Conservation (phyloP, 176 grass and related monocot genomes). For the Tuctoria greenei region DNA sequence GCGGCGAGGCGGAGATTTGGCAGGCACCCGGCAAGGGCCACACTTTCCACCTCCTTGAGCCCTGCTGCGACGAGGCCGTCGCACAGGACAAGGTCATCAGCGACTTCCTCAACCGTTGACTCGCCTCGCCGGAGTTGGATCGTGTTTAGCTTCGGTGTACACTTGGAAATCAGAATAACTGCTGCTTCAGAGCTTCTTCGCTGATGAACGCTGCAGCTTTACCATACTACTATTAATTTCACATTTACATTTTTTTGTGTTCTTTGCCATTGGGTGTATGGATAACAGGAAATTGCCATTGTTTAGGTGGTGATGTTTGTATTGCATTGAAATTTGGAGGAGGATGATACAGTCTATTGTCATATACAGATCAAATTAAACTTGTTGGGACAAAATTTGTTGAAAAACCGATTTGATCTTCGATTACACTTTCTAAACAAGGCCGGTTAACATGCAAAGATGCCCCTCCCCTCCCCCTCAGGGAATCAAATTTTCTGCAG, state of each 20-base stretch:
- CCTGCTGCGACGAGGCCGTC: conserved; percentile 43
- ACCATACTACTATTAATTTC: background rate
- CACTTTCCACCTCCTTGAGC: conserved; percentile 60
- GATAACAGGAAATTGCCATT: conserved; percentile 12
- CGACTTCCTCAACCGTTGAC: conserved; percentile 48
- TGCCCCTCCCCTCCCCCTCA: too few relatives aligned
- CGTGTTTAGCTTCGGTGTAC: conserved; percentile 11
- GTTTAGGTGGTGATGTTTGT: conserved; percentile 15
- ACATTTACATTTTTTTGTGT: conserved; percentile 13
- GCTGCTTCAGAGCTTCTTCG: conserved; percentile 20
- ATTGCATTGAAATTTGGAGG: conserved; percentile 24
- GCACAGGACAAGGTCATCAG: conserved; percentile 57
- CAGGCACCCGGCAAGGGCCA: conserved; percentile 49
- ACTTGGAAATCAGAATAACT: conserved; percentile 28
- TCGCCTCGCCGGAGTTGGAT: background rate
- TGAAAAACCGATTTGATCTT: background rate
- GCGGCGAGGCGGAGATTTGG: conserved; percentile 47
- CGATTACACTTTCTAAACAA: background rate
- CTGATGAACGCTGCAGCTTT: conserved; percentile 22
- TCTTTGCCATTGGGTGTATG: conserved; percentile 15
- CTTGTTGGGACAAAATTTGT: conserved; percentile 9
- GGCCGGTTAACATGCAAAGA: too few relatives aligned
- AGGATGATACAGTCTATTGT: background rate
- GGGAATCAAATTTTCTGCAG: too few relatives aligned
- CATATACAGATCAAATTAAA: conserved; percentile 46